Evolutionary conservation across 2,329 filamentous ascomycete genomes (phyloP), one percentile per base, ranked within the genome.

Genomic region (Aureobasidium melanogenum): DNA sequence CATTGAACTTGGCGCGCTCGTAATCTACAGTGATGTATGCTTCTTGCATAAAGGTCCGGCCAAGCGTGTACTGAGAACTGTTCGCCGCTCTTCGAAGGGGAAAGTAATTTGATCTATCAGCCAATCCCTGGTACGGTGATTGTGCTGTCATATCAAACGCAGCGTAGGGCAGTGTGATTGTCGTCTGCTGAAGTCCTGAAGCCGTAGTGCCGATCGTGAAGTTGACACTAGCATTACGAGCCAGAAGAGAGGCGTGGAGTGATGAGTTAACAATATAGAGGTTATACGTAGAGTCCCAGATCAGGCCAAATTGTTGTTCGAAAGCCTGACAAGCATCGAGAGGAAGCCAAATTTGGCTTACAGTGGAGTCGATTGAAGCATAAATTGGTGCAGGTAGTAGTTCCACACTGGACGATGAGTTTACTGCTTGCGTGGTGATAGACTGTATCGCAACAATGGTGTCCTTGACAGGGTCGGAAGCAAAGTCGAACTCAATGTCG

Each of bases 1-100:
- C 68, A 30, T 75, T 76, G 69, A 81, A 80, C 36, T 73, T 74
- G 28, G 73, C 67, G 14, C 76, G 72, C 63, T 80, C 78, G 71
- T 76, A 80, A 63, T 81, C 77, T 6, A 79, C 77, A 3, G 71
- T 73, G 51, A 81, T 63, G 63, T 81, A 80, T 2, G 86, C 81
- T 71, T 90, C 87, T 69, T 90, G 88, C 59, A 91, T 74, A 65
- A 90, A 89, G 0, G 83, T 81, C 36, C 86, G 80, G 8, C 88
- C 88, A 38, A 90, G 79, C 14, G 86, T 81, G 70, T 83, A 81
- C 64, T 84, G 79, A 15, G 76, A 76, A 38, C 79, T 77, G 61
- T 81, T 77, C 22, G 78, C 68, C 12, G 82, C 76, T 62, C 81
- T 81, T 66, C 83, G 80, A 56, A 91, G 76, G 3, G 87, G 86